phyloP scores from a whole-genome alignment of 441 rosid genomes.

The Eruca vesicaria region DNA sequence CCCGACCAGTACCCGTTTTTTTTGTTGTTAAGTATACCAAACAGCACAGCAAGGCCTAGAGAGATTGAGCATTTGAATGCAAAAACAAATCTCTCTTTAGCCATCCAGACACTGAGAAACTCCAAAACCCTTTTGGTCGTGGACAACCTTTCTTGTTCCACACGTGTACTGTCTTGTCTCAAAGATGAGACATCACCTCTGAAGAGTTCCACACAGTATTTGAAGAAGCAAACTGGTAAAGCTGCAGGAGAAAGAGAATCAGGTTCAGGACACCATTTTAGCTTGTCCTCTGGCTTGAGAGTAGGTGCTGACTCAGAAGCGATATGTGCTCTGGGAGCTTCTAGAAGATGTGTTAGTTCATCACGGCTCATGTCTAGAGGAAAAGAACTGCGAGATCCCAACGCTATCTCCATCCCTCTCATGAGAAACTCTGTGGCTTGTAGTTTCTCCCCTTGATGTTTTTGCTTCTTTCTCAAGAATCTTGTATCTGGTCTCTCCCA shows the following conservation, averaged over 20 bases:
- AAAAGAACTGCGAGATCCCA: constrained; percentile 50
- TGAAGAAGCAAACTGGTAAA: constrained; percentile 58
- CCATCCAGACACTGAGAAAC: constrained; percentile 22
- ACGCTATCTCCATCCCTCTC: constrained; percentile 66
- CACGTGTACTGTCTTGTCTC: background rate
- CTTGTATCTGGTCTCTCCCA: constrained; percentile 72
- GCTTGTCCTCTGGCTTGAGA: constrained; percentile 38
- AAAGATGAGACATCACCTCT: constrained; percentile 35
- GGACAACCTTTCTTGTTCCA: constrained; percentile 11
- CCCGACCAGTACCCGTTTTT: constrained; percentile 79
- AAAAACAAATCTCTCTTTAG: constrained; percentile 46
- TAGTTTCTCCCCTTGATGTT: constrained; percentile 38
- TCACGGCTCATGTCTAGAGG: constrained; percentile 45
- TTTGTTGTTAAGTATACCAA: constrained; percentile 57
- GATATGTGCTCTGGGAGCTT: constrained; percentile 36
- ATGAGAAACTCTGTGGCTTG: constrained; percentile 46
- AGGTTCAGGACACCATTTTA: constrained; percentile 25
- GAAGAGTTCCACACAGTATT: constrained; percentile 60
- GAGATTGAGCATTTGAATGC: constrained; percentile 71
- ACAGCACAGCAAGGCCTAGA: constrained; percentile 68
- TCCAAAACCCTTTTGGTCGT: constrained; percentile 22
- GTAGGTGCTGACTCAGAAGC: constrained; percentile 40
- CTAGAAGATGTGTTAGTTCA: constrained; percentile 36
- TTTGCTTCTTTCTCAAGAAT: constrained; percentile 39
- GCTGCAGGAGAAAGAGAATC: constrained; percentile 40